Evolutionary conservation across 768 basidiomycete species (phyloP), one percentile per base, ranked within the genome.

Genomic region (Pleurotus tuoliensis): DNA sequence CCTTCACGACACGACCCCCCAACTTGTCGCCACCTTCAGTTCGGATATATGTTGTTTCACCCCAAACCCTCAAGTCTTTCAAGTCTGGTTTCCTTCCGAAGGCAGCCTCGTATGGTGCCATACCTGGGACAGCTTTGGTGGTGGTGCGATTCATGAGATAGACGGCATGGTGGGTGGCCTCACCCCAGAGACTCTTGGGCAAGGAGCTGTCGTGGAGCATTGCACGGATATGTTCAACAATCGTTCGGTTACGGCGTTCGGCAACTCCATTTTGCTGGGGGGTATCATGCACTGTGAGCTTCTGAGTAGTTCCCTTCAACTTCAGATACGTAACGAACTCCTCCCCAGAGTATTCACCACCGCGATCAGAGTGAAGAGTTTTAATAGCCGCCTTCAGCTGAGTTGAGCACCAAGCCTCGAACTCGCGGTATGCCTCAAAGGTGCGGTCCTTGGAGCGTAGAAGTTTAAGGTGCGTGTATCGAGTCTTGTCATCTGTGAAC

Each of bases 241-340:
- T 34, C 0, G 64, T 68, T 1, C 70, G 59, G 37, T 73, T 76
- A 20, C 69, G 63, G 2, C 67, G 59, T 56, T 79, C 74, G 0
- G 74, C 70, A 9, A 77, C 56, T 12, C 76, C 71, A 56, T 76
- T 76, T 58, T 75, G 67, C 38, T 74, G 62, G 2, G 71, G 70
- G 0, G 61, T 67, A 38, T 67, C 57, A 9, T 65, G 69, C 1
- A 63, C 62, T 18, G 68, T 71, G 37, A 64, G 59, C 11, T 57
- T 49, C 0, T 56, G 63, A 5, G 51, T 58, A 0, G 60, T 67
- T 0, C 68, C 68, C n/a, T 62, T 55, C 1, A 53, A 39, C 1
- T 59, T 51, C 1, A 72, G 60, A 22, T 62, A 61, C 0, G 46
- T n/a, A 7, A 55, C 61, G 22, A 73, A 68, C 4, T 49, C 49